Percentiles rank a stretch among this genome's conserved stretches.
phyloP scores from a whole-genome alignment of 2,329 filamentous ascomycete species.

The Aspergillus oerlinghausenensis region DNA sequence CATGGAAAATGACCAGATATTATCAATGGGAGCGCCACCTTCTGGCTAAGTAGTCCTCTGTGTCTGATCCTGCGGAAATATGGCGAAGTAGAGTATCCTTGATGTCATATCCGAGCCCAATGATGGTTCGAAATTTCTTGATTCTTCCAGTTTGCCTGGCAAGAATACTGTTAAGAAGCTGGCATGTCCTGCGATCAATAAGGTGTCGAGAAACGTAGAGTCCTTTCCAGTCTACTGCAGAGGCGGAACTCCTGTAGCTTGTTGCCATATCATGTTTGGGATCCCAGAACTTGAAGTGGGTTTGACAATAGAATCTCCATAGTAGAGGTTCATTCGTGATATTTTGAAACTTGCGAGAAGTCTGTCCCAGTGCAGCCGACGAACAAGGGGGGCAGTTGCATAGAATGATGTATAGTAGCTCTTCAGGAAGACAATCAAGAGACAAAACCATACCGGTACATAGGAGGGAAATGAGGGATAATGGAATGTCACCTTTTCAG shows the following conservation, averaged over 20 bases:
- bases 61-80: conserved; percentile 53
- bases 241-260: conserved; percentile 52
- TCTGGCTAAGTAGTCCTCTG: conserved; percentile 71
- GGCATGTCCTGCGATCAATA: conserved; percentile 50
- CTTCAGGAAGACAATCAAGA: conserved; percentile 61
- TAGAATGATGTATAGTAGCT: conserved; percentile 78
- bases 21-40: conserved; percentile 36
- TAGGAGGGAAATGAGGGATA: background rate
- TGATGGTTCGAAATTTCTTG: conserved; percentile 65
- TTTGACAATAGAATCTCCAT: conserved; percentile 72
- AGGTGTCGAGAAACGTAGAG: conserved; percentile 57
- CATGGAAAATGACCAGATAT: background rate
- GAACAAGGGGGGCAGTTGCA: conserved; percentile 52
- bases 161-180: conserved; percentile 64
- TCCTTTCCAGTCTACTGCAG: conserved; percentile 67
- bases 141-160: conserved; percentile 66
- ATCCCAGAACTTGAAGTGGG: conserved; percentile 71
- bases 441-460: conserved; percentile 30
- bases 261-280: conserved; percentile 55
- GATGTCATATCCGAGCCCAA: conserved; percentile 73
- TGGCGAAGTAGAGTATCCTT: conserved; percentile 77
- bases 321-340: conserved; percentile 68
- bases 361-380: conserved; percentile 51
- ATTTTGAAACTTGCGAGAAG: conserved; percentile 60
- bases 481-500: background rate